Percentiles rank a stretch among this genome's conserved stretches.
phyloP scores from a whole-genome alignment of 768 basidiomycete species.

The Calocybe indica region DNA sequence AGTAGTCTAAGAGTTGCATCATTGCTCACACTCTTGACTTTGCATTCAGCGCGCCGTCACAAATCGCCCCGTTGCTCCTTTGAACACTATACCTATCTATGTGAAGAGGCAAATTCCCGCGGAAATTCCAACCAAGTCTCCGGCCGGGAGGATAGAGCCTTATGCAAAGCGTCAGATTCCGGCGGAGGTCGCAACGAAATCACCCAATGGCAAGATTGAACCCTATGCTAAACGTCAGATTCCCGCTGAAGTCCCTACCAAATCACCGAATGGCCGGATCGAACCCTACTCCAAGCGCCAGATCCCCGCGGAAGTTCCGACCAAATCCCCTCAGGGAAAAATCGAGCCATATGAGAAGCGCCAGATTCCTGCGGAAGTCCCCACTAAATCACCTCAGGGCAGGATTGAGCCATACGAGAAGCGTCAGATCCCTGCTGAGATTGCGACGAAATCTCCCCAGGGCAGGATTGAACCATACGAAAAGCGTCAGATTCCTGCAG shows the following conservation, averaged over 20 bases:
- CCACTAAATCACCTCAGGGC: constrained; percentile 12
- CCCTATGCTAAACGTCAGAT: constrained; percentile 19
- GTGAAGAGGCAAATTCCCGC: constrained; percentile 20
- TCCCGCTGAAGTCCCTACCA: constrained; percentile 19
- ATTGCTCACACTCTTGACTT: background rate
- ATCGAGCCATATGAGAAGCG: constrained; percentile 14
- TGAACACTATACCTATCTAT: constrained; percentile 14
- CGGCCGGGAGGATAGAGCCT: constrained; percentile 18
- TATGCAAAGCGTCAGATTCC: constrained; percentile 15
- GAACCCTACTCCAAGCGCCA: constrained; percentile 18
- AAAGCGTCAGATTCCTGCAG: constrained; percentile 23
- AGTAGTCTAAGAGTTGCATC: constrained; percentile 6
- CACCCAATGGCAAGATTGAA: constrained; percentile 12
- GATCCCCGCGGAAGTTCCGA: constrained; percentile 22
- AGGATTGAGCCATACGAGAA: constrained; percentile 11
- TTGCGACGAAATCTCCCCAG: background rate
- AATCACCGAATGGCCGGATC: constrained; percentile 14
- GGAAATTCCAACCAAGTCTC: constrained; percentile 19
- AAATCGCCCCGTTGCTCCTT: constrained; percentile 22
- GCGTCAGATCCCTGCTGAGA: constrained; percentile 4
- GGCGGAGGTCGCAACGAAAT: constrained; percentile 14
- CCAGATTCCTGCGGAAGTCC: constrained; percentile 16
- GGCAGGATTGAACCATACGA: constrained; percentile 4
- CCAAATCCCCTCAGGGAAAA: constrained; percentile 15
- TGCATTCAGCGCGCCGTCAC: constrained; percentile 19